Evolutionary conservation across 352 stramenopile species (phyloP).

Genomic region (Globisporangium heterothallicum): DNA sequence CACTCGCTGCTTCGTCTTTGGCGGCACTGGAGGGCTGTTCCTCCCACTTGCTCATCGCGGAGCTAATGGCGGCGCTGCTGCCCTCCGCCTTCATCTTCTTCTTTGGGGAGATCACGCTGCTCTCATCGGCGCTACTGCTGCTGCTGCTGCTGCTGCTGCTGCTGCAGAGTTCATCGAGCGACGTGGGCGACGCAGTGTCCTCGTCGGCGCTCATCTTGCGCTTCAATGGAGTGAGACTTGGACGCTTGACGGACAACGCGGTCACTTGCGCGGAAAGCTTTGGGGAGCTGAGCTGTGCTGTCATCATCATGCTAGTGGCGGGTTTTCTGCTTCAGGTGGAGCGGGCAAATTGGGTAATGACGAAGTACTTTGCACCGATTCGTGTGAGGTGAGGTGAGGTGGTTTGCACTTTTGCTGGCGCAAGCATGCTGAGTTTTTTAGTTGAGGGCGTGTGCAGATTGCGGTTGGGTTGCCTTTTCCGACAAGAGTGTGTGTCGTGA

Average conservation of each 20-base stretch:
- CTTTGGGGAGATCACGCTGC: constrained; percentile 38
- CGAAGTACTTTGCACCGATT: not conserved
- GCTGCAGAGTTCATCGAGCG: constrained; percentile 25
- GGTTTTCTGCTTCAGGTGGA: not conserved
- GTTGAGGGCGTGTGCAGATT: not conserved
- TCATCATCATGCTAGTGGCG: constrained; percentile 7
- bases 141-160: not conserved
- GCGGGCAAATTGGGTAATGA: not conserved
- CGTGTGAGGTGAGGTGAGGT: not conserved
- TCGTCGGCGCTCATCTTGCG: constrained; percentile 34
- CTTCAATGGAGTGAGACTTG: constrained; percentile 36
- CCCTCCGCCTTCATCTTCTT: constrained; percentile 35
- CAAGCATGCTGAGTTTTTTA: not conserved
- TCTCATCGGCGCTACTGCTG: constrained; percentile 11
- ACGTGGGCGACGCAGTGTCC: constrained; percentile 27
- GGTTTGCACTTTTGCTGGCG: not conserved
- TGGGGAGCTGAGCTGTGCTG: constrained; percentile 8
- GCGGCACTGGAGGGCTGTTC: not conserved
- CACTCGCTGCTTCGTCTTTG: not conserved
- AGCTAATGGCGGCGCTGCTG: constrained; percentile 7
- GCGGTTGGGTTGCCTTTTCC: not conserved
- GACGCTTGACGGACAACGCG: constrained; percentile 33
- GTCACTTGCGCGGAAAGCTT: constrained; percentile 9
- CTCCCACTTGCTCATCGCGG: constrained; percentile 26
- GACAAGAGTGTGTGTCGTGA: not conserved